Evolutionary conservation across 73 alveolate genomes (phyloP), one percentile per base, ranked within the genome.

Genomic region (Blepharisma stoltei): DNA sequence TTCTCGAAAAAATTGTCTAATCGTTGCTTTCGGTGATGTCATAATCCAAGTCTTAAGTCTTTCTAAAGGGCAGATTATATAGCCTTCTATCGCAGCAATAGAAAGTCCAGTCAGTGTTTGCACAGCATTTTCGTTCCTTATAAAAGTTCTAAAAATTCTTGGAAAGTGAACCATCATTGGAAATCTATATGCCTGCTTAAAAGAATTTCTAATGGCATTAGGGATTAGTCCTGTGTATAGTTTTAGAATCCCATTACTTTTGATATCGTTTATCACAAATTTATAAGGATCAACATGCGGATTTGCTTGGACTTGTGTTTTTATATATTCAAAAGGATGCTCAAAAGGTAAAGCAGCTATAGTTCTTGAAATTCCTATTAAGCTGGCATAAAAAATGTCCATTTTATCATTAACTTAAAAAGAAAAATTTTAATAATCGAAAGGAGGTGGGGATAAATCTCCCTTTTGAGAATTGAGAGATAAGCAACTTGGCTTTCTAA

Each of bases 211-310:
- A 1, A 25, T 9, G 2, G 45, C 18, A 25, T 60, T 60, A 20
- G 73, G 73, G 14, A 60, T 14, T 8, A 60, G 5, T 14, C 73
- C 73, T 60, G 73, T 60, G 73, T 60, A 60, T n/a, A 60, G 73
- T 25, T 60, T 60, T 38, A 60, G 38, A 25, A 60, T 2, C 46
- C 73, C 73, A 60, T 60, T 14, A 2, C 23, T n/a, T 14, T 14
- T 60, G 49, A 60, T 38, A 25, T 60, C 46, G 5, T 60, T 25
- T 60, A 8, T n/a, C 2, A 60, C 4, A 25, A 60, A 60, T n/a
- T n/a, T 14, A 9, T 14, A 8, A 14, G 73, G 49, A 60, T 38
- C 73, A 8, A 14, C 23, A 38, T 60, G 23, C n/a, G 23, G 23
- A 20, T 14, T 18, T 60, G 73, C 14, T 25, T 60, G 73, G 23